Percentiles rank a stretch among this genome's conserved stretches.
phyloP scores from a whole-genome alignment of 2,329 filamentous ascomycete species.

The Stachybotrys chlorohalonatus region DNA sequence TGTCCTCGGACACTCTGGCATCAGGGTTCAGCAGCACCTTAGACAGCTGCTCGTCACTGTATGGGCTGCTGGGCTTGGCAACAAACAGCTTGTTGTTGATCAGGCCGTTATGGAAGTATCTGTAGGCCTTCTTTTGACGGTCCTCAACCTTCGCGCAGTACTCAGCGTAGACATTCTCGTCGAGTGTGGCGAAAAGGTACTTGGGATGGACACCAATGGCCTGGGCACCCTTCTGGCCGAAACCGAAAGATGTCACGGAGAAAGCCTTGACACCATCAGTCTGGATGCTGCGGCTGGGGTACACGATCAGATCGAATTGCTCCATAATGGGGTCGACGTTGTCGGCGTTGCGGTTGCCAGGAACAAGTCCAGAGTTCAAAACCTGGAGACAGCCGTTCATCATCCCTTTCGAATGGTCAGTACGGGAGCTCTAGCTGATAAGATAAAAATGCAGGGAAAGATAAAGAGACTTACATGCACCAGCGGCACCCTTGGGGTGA shows the following conservation, averaged over 20 bases:
- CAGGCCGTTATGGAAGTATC: slow-evolving; percentile 96
- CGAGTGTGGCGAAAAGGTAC: slow-evolving; percentile 91
- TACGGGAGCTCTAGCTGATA: background rate
- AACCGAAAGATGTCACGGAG: slow-evolving; percentile 97
- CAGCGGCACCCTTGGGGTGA: slow-evolving; percentile 97
- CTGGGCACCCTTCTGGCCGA: slow-evolving; percentile 97
- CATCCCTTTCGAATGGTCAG: slow-evolving; percentile 52
- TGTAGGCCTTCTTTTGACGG: slow-evolving; percentile 96
- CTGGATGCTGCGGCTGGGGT: slow-evolving; percentile 89
- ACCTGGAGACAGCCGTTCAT: slow-evolving; percentile 97
- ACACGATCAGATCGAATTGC: slow-evolving; percentile 95
- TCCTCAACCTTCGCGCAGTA: slow-evolving; percentile 87
- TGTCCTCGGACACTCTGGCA: slow-evolving; percentile 75
- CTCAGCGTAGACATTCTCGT: slow-evolving; percentile 68
- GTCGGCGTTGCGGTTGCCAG: slow-evolving; percentile 95
- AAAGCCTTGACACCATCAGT: slow-evolving; percentile 98
- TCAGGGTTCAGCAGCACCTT: slow-evolving; percentile 90
- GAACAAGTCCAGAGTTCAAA: slow-evolving; percentile 86
- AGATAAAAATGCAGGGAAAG: background rate
- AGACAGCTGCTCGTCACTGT: slow-evolving; percentile 77
- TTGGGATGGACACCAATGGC: slow-evolving; percentile 94
- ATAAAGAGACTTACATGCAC: slow-evolving; percentile 48
- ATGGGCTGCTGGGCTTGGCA: slow-evolving; percentile 85
- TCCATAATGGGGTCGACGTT: slow-evolving; percentile 96
- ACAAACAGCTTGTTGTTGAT: slow-evolving; percentile 98